phyloP scores from a whole-genome alignment of 768 basidiomycete genomes.

The Daedaleopsis nitida region DNA sequence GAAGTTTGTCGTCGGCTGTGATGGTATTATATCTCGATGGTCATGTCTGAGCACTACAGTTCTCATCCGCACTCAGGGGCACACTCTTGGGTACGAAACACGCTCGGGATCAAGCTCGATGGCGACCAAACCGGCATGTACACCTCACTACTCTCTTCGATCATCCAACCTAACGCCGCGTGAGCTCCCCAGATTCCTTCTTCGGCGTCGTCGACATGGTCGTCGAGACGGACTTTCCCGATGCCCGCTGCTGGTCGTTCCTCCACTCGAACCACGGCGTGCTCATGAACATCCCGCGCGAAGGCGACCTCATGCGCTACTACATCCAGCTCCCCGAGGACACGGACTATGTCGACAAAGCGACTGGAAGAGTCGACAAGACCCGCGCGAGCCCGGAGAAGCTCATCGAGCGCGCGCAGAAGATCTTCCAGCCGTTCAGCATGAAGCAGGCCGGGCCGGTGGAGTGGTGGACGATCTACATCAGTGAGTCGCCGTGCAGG shows the following conservation, averaged over 20 bases:
- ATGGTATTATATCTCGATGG: slow-evolving; percentile 46
- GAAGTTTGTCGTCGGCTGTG: slow-evolving; percentile 76
- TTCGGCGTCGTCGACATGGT: slow-evolving; percentile 80
- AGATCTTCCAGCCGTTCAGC: slow-evolving; percentile 45
- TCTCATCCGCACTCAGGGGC: slow-evolving; percentile 48
- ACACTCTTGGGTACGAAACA: slow-evolving; percentile 82
- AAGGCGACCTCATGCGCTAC: slow-evolving; percentile 48
- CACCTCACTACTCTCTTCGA: neutral
- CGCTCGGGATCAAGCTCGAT: slow-evolving; percentile 67
- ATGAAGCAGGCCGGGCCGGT: slow-evolving; percentile 33
- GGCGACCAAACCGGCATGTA: slow-evolving; percentile 62
- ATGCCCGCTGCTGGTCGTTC: slow-evolving; percentile 50
- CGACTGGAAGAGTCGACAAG: slow-evolving; percentile 46
- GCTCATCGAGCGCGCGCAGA: slow-evolving; percentile 46
- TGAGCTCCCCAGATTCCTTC: slow-evolving; percentile 55
- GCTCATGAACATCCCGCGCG: slow-evolving; percentile 56
- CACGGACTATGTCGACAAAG: slow-evolving; percentile 36
- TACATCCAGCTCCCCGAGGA: slow-evolving; percentile 53
- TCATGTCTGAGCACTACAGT: neutral
- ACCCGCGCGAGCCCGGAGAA: slow-evolving; percentile 38
- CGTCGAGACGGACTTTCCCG: slow-evolving; percentile 55
- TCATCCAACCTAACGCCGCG: slow-evolving; percentile 27
- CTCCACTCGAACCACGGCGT: slow-evolving; percentile 56
- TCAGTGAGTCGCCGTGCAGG: slow-evolving; percentile 21
- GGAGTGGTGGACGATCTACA: slow-evolving; percentile 55